Evolutionary conservation across 306 rosid species (phyloP).

Genomic region (Prosopis cineraria): DNA sequence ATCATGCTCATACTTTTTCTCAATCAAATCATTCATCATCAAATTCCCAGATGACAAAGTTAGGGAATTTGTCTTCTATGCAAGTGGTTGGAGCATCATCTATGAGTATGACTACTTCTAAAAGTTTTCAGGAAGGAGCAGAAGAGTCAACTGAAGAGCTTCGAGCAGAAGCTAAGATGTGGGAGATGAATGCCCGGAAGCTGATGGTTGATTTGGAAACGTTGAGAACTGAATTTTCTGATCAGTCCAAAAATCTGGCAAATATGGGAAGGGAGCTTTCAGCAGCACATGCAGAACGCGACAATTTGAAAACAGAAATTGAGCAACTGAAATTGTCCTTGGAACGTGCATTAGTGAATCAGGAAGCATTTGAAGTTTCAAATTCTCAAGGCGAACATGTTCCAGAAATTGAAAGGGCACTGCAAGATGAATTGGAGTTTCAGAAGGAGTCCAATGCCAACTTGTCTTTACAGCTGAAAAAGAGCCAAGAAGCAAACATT

Average conservation of each 20-base stretch:
- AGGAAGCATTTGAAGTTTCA: conserved; percentile 46
- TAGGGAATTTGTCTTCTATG: conserved; percentile 16
- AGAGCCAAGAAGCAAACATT: conserved; percentile 83
- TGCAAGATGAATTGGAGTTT: conserved; percentile 74
- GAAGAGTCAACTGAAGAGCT: conserved; percentile 63
- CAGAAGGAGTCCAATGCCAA: conserved; percentile 71
- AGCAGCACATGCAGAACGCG: conserved; percentile 51
- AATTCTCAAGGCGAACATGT: conserved; percentile 46
- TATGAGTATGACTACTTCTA: conserved; percentile 33
- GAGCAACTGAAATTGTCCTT: conserved; percentile 51
- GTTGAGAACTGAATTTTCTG: conserved; percentile 61
- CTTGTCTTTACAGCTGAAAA: conserved; percentile 75
- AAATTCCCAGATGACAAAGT: conserved; percentile 22
- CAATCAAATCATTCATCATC: conserved; percentile 35
- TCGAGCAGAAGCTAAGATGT: conserved; percentile 91
- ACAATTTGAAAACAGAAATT: conserved; percentile 57
- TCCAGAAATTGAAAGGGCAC: conserved; percentile 52
- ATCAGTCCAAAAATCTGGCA: conserved; percentile 58
- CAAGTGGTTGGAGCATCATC: conserved; percentile 36
- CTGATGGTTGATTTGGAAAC: conserved; percentile 76
- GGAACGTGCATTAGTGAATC: conserved; percentile 46
- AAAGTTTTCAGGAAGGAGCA: conserved; percentile 49
- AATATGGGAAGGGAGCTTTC: conserved; percentile 62
- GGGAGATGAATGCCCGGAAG: conserved; percentile 91
- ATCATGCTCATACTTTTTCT: conserved; percentile 28